These are phyloP conservation scores for Crithidia brevicula DNA, from an alignment of 208 protist genomes.

Conservation along the genomic window DNA sequence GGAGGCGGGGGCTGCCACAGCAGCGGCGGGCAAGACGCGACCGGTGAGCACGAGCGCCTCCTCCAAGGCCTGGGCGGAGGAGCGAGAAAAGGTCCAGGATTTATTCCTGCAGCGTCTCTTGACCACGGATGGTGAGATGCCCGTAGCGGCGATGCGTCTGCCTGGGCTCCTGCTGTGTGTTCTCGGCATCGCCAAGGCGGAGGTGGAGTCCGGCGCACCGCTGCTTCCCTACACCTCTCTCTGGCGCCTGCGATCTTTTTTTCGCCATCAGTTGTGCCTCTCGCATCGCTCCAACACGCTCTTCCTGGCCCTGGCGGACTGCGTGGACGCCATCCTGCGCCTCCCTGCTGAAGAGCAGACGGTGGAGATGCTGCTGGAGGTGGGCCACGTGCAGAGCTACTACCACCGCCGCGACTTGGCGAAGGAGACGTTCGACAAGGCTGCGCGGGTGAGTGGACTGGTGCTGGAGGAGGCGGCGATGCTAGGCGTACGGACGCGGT, in stretches of 20 bases:
- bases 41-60: neutral
- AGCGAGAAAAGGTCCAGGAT: conserved; percentile 36
- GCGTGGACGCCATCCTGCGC: conserved; percentile 69
- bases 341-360: conserved; percentile 50
- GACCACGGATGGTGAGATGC: conserved; percentile 88
- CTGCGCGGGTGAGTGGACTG: conserved; percentile 67
- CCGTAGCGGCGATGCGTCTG: conserved; percentile 63
- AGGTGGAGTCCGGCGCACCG: conserved; percentile 20
- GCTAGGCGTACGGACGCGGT: conserved; percentile 91
- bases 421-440: conserved; percentile 63
- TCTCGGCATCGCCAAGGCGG: conserved; percentile 51
- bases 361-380: conserved; percentile 76
- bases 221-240: conserved; percentile 52
- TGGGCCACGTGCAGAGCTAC: conserved; percentile 85
- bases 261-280: conserved; percentile 83
- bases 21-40: conserved; percentile 5
- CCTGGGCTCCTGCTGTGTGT: conserved; percentile 68
- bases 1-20: conserved; percentile 9
- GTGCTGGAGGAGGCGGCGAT: conserved; percentile 76
- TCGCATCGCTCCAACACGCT: conserved; percentile 75
- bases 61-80: neutral
- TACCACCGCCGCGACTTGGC: conserved; percentile 87
- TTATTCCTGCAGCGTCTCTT: conserved; percentile 77
- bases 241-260: conserved; percentile 79
- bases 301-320: conserved; percentile 63